Percentiles rank a stretch among this genome's conserved stretches.
Evolutionary conservation across 2,329 filamentous ascomycete species (phyloP).

Genomic region (Periconia digitata): DNA sequence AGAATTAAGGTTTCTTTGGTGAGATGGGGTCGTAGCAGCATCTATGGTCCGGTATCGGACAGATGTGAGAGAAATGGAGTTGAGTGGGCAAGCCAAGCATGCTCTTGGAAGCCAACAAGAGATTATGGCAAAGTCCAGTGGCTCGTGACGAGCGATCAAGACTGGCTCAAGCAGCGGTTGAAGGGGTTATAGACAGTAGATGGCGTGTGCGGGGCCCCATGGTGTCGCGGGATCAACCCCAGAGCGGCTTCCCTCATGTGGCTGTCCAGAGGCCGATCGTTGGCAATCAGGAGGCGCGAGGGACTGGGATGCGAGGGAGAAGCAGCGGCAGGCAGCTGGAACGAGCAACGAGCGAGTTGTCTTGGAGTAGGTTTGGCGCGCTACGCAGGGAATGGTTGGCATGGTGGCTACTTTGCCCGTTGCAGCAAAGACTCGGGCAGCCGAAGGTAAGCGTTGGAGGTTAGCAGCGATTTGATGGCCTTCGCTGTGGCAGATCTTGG

Average conservation of each 20-base stretch:
- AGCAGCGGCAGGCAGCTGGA: background rate
- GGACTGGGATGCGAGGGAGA: background rate
- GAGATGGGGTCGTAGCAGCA: background rate
- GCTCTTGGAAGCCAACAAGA: too few species aligned
- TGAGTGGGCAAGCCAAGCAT: too few species aligned
- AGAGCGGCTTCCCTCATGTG: background rate
- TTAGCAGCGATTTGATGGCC: background rate
- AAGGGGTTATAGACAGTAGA: background rate
- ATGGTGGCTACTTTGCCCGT: background rate
- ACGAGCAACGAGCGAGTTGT: background rate
- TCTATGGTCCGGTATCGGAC: background rate
- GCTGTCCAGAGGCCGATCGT: background rate
- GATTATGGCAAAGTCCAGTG: background rate
- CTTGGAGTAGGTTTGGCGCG: constrained; percentile 1
- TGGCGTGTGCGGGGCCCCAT: constrained; percentile 13
- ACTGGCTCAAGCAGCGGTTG: background rate
- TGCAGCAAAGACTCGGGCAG: background rate
- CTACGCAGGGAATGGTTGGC: background rate
- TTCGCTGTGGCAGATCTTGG: background rate
- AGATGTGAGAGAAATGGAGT: too few species aligned
- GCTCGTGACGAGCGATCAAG: background rate
- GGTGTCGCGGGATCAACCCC: constrained; percentile 5
- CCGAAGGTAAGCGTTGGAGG: background rate
- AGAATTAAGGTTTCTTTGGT: background rate
- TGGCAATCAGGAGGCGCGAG: background rate